Evolutionary conservation across 1,284 basidiomycete genomes (phyloP).

Genomic region (Garcileccinum viscosum): DNA sequence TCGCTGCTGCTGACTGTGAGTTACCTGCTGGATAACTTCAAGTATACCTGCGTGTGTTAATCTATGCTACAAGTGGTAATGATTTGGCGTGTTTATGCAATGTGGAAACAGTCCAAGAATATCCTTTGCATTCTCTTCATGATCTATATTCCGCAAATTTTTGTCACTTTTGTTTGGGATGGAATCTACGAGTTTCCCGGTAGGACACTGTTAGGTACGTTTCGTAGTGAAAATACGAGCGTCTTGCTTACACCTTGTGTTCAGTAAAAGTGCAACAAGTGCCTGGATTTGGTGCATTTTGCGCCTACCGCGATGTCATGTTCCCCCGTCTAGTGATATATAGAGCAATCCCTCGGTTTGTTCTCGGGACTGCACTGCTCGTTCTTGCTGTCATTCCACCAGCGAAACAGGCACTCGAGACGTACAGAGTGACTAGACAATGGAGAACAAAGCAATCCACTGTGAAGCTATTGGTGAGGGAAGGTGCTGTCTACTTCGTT

Average conservation of each 20-base stretch:
- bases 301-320: neutral
- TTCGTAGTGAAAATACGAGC: neutral
- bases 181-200: conserved; percentile 9
- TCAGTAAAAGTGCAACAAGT: conserved; percentile 7
- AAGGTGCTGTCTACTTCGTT: conserved; percentile 24
- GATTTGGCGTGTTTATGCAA: conserved; percentile 21
- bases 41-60: neutral
- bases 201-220: conserved; percentile 9
- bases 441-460: conserved; percentile 19
- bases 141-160: neutral
- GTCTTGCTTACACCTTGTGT: neutral
- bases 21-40: too few species aligned
- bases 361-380: conserved; percentile 10
- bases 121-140: conserved; percentile 15
- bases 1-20: conserved; percentile 20
- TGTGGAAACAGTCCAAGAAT: conserved; percentile 15
- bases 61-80: conserved; percentile 16
- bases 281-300: conserved; percentile 3
- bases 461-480: conserved; percentile 14
- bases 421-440: conserved; percentile 14
- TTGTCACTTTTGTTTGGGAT: conserved; percentile 12
- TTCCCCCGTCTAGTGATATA: neutral
- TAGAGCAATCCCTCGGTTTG: conserved; percentile 18
- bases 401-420: conserved; percentile 9
- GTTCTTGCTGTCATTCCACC: conserved; percentile 13